These are phyloP conservation scores for Massariosphaeria phaeospora DNA, from an alignment of 495 filamentous ascomycete genomes.

Conservation along the genomic window DNA sequence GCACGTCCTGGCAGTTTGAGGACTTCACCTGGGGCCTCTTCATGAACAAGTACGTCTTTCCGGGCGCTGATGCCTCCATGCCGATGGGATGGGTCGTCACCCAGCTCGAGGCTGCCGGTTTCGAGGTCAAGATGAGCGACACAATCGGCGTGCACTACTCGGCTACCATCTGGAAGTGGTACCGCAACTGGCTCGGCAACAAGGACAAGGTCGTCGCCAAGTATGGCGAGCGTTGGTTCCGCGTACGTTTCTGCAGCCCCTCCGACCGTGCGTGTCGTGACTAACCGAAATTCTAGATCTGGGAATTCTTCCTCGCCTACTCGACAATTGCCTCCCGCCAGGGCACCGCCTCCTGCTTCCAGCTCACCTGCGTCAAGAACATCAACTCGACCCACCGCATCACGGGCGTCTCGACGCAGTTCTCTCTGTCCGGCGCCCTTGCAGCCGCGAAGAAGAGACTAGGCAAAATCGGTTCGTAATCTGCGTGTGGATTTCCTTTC, in stretches of 20 bases:
- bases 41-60: constrained; percentile 93
- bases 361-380: constrained; percentile 95
- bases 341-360: constrained; percentile 90
- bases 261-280: not conserved
- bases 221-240: constrained; percentile 94
- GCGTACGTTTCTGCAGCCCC: constrained; percentile 58
- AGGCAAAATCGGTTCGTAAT: not conserved
- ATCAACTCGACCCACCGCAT: constrained; percentile 93
- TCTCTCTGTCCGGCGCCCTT: constrained; percentile 63
- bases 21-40: constrained; percentile 83
- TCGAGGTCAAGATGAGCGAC: constrained; percentile 70
- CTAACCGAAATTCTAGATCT: constrained; percentile 58
- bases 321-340: constrained; percentile 92
- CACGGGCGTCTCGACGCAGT: constrained; percentile 76
- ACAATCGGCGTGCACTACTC: constrained; percentile 96
- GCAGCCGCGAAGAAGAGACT: not conserved
- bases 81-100: constrained; percentile 69
- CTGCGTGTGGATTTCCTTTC: not conserved
- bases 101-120: constrained; percentile 68
- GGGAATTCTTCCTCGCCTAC: constrained; percentile 96
- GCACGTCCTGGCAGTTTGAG: constrained; percentile 84
- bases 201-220: constrained; percentile 89
- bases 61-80: constrained; percentile 78
- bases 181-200: constrained; percentile 97
- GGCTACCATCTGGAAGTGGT: constrained; percentile 96